Conservation (phyloP, 108 stramenopile genomes). For the Halocafeteria seosinensis region DNA sequence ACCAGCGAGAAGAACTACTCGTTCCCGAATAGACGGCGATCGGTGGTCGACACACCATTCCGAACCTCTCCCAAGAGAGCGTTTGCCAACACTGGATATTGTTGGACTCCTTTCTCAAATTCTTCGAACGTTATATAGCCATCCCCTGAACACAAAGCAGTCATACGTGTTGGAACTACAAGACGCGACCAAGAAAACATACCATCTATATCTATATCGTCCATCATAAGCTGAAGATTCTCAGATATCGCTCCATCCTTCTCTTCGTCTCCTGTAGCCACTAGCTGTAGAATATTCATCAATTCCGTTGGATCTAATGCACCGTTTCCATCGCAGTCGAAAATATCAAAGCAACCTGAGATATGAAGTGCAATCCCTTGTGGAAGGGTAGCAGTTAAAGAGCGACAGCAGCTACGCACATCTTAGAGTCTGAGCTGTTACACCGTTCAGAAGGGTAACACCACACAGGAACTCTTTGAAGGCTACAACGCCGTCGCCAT, state of each 20-base stretch:
- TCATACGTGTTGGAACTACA: too few relatives aligned
- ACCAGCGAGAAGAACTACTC: too few relatives aligned
- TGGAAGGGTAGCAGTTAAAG: too few relatives aligned
- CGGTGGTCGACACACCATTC: too few relatives aligned
- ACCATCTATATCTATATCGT: slow-evolving; percentile 2
- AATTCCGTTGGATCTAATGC: background rate
- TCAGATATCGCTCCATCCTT: background rate
- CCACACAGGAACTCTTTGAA: background rate
- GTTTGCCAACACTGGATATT: background rate
- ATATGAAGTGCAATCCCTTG: too few relatives aligned
- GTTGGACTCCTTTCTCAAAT: background rate
- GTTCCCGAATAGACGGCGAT: too few relatives aligned
- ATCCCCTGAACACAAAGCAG: too few relatives aligned
- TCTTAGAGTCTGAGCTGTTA: too few relatives aligned
- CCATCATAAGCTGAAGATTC: background rate
- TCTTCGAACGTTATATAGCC: background rate
- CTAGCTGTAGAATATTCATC: background rate
- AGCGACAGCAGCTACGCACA: too few relatives aligned
- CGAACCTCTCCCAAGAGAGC: background rate
- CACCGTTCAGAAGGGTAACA: background rate
- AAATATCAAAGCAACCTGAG: too few relatives aligned
- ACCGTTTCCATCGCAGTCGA: background rate
- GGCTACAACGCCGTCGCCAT: background rate
- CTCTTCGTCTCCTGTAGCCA: background rate
- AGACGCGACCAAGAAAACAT: too few relatives aligned